A percentile compares a stretch with the other conserved stretches of the same genome.
Evolutionary conservation across 2,329 filamentous ascomycete genomes (phyloP).

Genomic region (Sclerotinia spermophila): DNA sequence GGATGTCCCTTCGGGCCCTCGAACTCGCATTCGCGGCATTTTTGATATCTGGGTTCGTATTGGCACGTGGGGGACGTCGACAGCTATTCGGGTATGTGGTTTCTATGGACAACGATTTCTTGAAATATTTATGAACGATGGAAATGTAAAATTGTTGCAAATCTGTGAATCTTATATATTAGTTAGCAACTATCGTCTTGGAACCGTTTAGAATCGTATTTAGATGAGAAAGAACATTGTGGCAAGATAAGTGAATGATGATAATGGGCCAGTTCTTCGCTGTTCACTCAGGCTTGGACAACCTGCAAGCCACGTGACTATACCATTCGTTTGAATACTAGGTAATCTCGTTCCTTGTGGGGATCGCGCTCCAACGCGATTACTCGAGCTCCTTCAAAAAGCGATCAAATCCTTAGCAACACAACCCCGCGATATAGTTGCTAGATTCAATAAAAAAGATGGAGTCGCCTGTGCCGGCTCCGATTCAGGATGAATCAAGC

Average conservation of each 20-base stretch:
- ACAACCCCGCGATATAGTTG: conserved; percentile 17
- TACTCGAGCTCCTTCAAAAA: conserved; percentile 16
- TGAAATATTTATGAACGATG: not conserved
- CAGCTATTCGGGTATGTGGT: not conserved
- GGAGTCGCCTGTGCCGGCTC: conserved; percentile 12
- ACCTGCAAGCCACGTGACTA: not conserved
- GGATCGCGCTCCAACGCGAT: conserved; percentile 18
- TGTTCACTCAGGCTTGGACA: not conserved
- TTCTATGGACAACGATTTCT: not conserved
- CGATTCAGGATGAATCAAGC: not conserved
- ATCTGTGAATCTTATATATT: not conserved
- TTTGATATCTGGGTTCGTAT: conserved; percentile 16
- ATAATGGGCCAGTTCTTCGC: not conserved
- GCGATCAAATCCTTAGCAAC: conserved; percentile 1
- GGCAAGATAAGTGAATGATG: not conserved
- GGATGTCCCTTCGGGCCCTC: conserved; percentile 69
- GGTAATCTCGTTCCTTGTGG: conserved; percentile 2
- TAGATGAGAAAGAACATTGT: not conserved
- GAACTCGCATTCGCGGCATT: conserved; percentile 68
- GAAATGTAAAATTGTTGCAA: no score
- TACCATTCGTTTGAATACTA: not conserved
- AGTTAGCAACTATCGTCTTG: not conserved
- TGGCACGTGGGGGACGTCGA: not conserved
- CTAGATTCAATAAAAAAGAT: conserved; percentile 7
- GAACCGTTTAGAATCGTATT: not conserved